phyloP scores from a whole-genome alignment of 1,139 yeast genomes.

The Taphrina betulina region DNA sequence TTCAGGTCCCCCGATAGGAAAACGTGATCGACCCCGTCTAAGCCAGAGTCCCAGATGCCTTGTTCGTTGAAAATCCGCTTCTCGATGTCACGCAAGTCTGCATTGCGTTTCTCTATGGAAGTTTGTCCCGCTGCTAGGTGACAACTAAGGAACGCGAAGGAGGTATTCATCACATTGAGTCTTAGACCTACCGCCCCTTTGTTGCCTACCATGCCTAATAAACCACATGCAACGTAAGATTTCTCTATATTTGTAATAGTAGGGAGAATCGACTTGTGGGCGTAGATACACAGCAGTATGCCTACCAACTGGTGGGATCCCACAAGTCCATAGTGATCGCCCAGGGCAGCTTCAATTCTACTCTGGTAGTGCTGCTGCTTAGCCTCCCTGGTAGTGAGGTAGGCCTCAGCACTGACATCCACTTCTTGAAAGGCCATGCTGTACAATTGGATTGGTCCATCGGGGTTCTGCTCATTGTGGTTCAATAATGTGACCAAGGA shows the following conservation, averaged over 20 bases:
- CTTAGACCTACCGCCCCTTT: slow-evolving; percentile 35
- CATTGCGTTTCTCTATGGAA: slow-evolving; percentile 29
- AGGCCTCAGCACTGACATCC: slow-evolving; percentile 35
- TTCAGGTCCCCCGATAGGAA: slow-evolving; percentile 58
- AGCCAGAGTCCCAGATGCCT: slow-evolving; percentile 21
- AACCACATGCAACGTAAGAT: slow-evolving; percentile 33
- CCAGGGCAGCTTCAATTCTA: slow-evolving; percentile 26
- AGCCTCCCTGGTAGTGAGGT: slow-evolving; percentile 24
- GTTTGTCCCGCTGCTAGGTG: slow-evolving; percentile 34
- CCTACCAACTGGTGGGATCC: slow-evolving; percentile 35
- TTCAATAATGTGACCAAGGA: slow-evolving; percentile 9
- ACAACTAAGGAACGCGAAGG: slow-evolving; percentile 32
- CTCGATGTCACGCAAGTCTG: slow-evolving; percentile 30
- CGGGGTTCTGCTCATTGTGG: neutral
- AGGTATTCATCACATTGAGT: slow-evolving; percentile 30
- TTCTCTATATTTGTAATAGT: slow-evolving; percentile 24
- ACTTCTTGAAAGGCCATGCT: slow-evolving; percentile 31
- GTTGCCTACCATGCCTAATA: slow-evolving; percentile 33
- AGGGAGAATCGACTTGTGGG: slow-evolving; percentile 33
- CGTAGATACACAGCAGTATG: slow-evolving; percentile 32
- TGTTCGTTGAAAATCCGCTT: slow-evolving; percentile 25
- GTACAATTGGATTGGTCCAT: slow-evolving; percentile 3
- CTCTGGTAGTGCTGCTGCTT: slow-evolving; percentile 20
- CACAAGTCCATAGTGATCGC: slow-evolving; percentile 32
- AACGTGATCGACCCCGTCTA: slow-evolving; percentile 30